Base-by-base conservation (phyloP, 306 rosid species). In the Crotalaria pallida region DNA sequence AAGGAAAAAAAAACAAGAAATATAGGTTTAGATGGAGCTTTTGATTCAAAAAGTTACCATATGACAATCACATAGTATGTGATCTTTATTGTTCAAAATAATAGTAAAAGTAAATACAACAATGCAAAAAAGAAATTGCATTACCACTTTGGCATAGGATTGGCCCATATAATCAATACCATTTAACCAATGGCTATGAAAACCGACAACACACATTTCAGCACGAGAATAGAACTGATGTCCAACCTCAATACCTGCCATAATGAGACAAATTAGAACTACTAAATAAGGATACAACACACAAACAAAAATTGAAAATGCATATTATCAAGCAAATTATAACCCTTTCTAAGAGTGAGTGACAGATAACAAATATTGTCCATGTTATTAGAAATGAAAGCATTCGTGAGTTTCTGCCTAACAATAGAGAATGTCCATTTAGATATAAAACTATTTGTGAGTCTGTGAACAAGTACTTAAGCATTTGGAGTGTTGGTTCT, bases 181-280 rank as follows among this genome's bases (percentile, higher is more conserved):
- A 13, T 89, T 91, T 68, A 94, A 82, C 99, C 99, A 94, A 56
- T 94, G 99, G 78, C 96, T 80, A 72, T 94, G 99, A 77, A 89
- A 89, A 71, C 99, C 99, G 82, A 94, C 86, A 16, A 71, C 91
- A 29, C 89, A 97, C 99, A 94, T 94, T 86, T 94, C 99, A 80
- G 96, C 95, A 57, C 99, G 96, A 56, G 97, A 89, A 89, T 84
- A 94, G 74, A 94, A 94, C 73, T 88, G 96, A 79, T 94, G 88
- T 21, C 99, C 99, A 69, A 87, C 97, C 53, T 67, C 84, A 85
- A 94, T 80, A 53, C 99, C 99, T 94, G 71, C 59, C 65, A 85
- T 66, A 23, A 57, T 49, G 36, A 69, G 76, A 29, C 78, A 76
- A 72, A 19, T 51, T 67, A 67, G 40, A 66, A 47, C 16, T 48